Evolutionary conservation across 1,284 basidiomycete genomes (phyloP).

Genomic region (Pascua guehoae): DNA sequence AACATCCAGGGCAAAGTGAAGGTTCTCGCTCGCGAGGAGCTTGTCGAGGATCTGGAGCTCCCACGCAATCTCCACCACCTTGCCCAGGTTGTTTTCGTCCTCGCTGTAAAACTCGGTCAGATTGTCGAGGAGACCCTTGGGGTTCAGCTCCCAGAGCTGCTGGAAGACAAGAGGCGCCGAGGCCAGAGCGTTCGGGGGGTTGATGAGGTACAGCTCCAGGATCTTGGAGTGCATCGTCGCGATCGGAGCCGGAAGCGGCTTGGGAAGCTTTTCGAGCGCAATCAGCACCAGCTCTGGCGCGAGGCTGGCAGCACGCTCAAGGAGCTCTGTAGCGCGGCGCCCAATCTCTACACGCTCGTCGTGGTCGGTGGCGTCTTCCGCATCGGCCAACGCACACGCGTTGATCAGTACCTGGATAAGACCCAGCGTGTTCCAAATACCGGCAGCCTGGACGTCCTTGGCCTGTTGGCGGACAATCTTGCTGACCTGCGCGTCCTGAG

Average conservation of each 20-base stretch:
- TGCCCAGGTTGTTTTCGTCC: constrained; percentile 85
- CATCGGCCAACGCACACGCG: constrained; percentile 35
- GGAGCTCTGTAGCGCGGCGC: constrained; percentile 75
- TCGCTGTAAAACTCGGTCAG: constrained; percentile 90
- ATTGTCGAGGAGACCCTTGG: constrained; percentile 75
- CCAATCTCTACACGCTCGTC: constrained; percentile 68
- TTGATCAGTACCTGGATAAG: constrained; percentile 79
- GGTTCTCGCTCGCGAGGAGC: constrained; percentile 79
- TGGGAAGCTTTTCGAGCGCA: constrained; percentile 83
- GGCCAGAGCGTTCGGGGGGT: constrained; percentile 65
- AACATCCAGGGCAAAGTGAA: constrained; percentile 84
- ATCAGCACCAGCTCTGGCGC: constrained; percentile 93
- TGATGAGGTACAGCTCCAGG: constrained; percentile 75
- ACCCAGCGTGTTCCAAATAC: constrained; percentile 92
- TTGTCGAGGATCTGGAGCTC: constrained; percentile 89
- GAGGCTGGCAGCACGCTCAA: constrained; percentile 76
- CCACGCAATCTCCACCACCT: constrained; percentile 91
- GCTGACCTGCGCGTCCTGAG: constrained; percentile 52
- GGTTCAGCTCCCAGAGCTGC: constrained; percentile 88
- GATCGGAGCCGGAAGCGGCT: constrained; percentile 83
- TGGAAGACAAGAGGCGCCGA: constrained; percentile 96
- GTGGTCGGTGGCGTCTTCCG: constrained; percentile 51
- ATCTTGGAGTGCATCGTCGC: constrained; percentile 80
- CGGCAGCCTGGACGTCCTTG: constrained; percentile 66
- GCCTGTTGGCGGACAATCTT: constrained; percentile 60